Percentiles rank a stretch among this genome's conserved stretches.
Conservation (phyloP, 2,329 filamentous ascomycete genomes). For the Xylaria sp. region DNA sequence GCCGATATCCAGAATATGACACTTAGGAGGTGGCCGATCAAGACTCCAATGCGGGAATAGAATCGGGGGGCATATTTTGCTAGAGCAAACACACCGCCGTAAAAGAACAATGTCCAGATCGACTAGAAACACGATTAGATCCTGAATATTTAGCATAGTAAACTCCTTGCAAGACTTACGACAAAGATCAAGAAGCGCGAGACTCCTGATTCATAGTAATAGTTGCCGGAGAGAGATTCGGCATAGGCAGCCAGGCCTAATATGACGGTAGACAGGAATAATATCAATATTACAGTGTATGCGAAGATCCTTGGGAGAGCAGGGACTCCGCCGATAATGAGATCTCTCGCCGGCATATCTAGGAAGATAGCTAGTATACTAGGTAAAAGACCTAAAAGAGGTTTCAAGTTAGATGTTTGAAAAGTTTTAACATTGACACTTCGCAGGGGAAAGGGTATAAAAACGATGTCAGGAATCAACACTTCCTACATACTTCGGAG, state of each 20-base stretch:
- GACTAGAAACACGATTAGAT: conserved; percentile 46
- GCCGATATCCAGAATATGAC: conserved; percentile 58
- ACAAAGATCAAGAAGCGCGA: conserved; percentile 59
- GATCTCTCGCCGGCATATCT: conserved; percentile 45
- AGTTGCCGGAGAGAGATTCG: conserved; percentile 49
- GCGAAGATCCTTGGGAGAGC: conserved; percentile 51
- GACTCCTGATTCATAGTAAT: conserved; percentile 48
- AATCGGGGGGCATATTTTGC: conserved; percentile 51
- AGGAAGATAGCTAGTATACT: conserved; percentile 8
- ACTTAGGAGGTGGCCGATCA: conserved; percentile 51
- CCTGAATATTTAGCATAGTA: not conserved
- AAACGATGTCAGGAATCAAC: not conserved
- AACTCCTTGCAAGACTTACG: conserved; percentile 50
- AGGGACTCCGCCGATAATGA: conserved; percentile 53
- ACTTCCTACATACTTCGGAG: not conserved
- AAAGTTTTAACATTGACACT: not conserved
- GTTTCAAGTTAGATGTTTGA: not conserved
- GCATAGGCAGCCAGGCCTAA: conserved; percentile 56
- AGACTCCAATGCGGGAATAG: conserved; percentile 39
- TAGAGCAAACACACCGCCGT: conserved; percentile 52
- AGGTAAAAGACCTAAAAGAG: not conserved
- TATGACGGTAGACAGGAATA: conserved; percentile 54
- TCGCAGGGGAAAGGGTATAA: not conserved
- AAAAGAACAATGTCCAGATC: conserved; percentile 55
- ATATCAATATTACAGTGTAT: conserved; percentile 52